Conservation (phyloP, 2,329 filamentous ascomycete genomes). For the Exophiala dermatitidis region DNA sequence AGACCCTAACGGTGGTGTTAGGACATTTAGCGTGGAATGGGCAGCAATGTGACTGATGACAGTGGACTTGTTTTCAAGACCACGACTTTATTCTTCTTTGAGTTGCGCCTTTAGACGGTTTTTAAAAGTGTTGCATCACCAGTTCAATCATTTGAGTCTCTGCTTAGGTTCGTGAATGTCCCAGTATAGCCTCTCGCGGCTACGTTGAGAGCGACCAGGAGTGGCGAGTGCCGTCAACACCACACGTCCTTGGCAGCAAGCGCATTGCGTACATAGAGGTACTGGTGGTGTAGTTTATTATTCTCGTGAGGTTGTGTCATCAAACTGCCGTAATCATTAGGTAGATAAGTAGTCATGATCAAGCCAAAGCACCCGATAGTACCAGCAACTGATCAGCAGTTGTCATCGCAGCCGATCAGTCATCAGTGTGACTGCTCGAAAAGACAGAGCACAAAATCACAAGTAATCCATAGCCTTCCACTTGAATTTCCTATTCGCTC, state of each 20-base stretch:
- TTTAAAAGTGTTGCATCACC: not conserved
- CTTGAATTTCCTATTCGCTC: slow-evolving; percentile 89
- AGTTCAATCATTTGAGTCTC: not conserved
- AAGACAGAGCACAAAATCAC: not conserved
- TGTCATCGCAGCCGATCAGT: no score
- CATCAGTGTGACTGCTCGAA: not conserved
- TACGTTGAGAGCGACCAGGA: no score
- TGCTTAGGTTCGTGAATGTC: not conserved
- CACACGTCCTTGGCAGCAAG: no score
- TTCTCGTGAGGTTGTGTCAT: no score
- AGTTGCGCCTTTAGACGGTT: not conserved
- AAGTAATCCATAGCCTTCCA: slow-evolving; percentile 45
- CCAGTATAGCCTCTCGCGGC: no score
- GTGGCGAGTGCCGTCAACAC: no score
- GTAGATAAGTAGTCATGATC: no score
- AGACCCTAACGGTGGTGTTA: slow-evolving; percentile 38
- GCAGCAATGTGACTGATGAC: slow-evolving; percentile 37
- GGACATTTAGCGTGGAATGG: slow-evolving; percentile 86
- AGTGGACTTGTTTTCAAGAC: not conserved
- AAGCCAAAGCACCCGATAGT: no score
- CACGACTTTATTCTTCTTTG: not conserved
- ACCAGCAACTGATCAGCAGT: no score
- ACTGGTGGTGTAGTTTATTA: no score
- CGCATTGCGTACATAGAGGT: no score
- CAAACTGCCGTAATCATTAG: no score